Conservation (phyloP, 1,284 basidiomycete genomes). For the Ustanciosporium gigantosporum region DNA sequence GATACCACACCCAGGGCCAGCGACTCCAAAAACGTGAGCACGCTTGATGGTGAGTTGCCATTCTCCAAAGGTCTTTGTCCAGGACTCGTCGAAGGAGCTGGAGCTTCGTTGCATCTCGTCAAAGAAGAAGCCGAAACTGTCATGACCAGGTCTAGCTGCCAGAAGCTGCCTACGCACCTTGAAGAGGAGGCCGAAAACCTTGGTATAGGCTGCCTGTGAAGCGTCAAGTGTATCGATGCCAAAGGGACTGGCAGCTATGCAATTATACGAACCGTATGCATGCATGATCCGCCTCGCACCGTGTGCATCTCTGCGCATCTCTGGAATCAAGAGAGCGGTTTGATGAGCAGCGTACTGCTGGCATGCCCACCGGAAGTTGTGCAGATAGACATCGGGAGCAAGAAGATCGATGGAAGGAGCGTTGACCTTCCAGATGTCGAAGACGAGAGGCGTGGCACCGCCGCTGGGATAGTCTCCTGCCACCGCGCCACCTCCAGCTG, state of each 20-base stretch:
- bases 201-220: neutral
- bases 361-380: constrained; percentile 1
- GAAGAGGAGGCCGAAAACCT: neutral
- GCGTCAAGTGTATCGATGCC: neutral
- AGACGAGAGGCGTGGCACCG: neutral
- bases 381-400: constrained; percentile 3
- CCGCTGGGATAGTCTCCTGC: constrained; percentile 2
- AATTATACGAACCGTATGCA: neutral
- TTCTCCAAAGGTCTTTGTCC: neutral
- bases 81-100: neutral
- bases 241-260: neutral
- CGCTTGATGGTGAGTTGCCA: neutral
- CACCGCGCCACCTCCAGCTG: neutral
- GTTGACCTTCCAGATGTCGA: constrained; percentile 1
- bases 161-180: neutral
- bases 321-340: neutral
- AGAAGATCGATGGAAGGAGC: neutral
- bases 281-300: neutral
- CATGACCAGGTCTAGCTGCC: neutral
- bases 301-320: neutral
- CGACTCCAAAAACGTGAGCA: neutral
- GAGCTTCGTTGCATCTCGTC: neutral
- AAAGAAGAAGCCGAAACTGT: neutral
- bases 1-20: neutral
- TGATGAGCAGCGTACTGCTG: neutral